These are phyloP conservation scores for Ophiocordyceps camponoti-leonardi DNA, from an alignment of 2,329 filamentous ascomycete species.

Conservation along the genomic window DNA sequence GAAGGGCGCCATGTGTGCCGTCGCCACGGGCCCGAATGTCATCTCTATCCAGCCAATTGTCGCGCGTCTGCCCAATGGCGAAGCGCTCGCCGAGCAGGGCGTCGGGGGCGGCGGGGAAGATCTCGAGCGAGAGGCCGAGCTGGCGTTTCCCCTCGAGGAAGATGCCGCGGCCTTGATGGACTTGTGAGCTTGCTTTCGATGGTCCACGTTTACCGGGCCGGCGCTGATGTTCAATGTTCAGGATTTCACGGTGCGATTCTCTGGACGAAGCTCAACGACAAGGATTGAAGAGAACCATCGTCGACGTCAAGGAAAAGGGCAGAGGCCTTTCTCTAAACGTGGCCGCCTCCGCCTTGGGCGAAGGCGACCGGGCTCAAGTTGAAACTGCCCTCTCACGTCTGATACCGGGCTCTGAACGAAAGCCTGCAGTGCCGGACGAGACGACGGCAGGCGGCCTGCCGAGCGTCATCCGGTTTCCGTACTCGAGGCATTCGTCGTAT, in stretches of 20 bases:
- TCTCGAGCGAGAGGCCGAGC: conserved; percentile 42
- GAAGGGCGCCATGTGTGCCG: conserved; percentile 41
- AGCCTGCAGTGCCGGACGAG: neutral
- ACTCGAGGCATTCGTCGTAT: conserved; percentile 80
- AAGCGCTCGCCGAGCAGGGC: conserved; percentile 54
- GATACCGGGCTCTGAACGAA: too few relatives aligned
- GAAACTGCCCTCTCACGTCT: neutral
- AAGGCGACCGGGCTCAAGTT: conserved; percentile 4
- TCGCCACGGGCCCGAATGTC: conserved; percentile 28
- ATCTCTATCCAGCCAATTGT: conserved; percentile 71
- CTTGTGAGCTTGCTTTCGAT: conserved; percentile 10
- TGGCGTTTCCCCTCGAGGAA: conserved; percentile 39
- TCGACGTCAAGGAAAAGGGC: conserved; percentile 6
- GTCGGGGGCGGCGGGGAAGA: conserved; percentile 38
- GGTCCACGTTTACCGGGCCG: neutral
- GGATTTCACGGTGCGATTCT: conserved; percentile 5
- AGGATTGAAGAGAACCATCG: conserved; percentile 4
- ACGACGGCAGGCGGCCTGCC: conserved; percentile 12
- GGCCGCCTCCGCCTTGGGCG: conserved; percentile 5
- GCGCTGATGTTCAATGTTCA: conserved; percentile 3
- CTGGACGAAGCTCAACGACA: conserved; percentile 2
- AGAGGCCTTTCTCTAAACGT: conserved; percentile 11
- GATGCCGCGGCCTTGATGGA: conserved; percentile 32
- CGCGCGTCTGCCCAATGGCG: conserved; percentile 39
- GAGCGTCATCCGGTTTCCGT: conserved; percentile 49